Base-by-base conservation (phyloP, 768 basidiomycete species). In the Pseudohyphozyma bogoriensis region DNA sequence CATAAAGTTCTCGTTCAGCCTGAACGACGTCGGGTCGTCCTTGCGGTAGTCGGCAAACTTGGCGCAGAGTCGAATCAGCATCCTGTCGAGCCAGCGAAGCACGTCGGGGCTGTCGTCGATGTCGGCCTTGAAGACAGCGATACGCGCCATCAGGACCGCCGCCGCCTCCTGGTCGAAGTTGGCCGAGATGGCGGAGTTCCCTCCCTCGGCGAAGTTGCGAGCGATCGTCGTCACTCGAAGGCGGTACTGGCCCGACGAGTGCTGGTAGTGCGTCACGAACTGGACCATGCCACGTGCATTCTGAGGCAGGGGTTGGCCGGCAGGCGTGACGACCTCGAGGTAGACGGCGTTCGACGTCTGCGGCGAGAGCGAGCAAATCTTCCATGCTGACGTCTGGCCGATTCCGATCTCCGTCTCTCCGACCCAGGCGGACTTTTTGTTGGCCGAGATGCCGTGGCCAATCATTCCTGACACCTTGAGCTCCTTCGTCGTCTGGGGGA, bases 381-480 rank as follows among this genome's bases (percentile, higher is more conserved):
- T 95, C 95, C 95, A 99, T 1, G 91, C 93, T 13, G 93, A 95
- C 0, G 95, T 99, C 73, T 92, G 89, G 35, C 92, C 93, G 62
- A 99, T 93, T 72, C 95, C 95, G 60, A 99, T 97, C 74, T 97
- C 95, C 0, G 95, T 97, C 77, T 99, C 95, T 62, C 93, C 95
- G 22, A 99, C 95, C 70, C 89, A 95, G 0, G 82, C 83, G 0
- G 90, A 90, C 73, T 97, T 96, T 77, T 97, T 99, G 66, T 87
- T 92, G 20, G 89, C 88, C 26, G 92, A 96, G 74, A 96, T 95
- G 33, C 87, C 92, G 71, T 97, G 93, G 4, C 92, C 92, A 67
- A 97, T 99, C 49, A 99, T 81, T 32, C 95, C 95, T 13, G 95
- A 97, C 10, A 99, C 90, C 73, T 92, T 96, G 64, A 99, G 81